Evolutionary conservation across 202 grass and related monocot genomes (phyloP).

Genomic region (Setaria italica): DNA sequence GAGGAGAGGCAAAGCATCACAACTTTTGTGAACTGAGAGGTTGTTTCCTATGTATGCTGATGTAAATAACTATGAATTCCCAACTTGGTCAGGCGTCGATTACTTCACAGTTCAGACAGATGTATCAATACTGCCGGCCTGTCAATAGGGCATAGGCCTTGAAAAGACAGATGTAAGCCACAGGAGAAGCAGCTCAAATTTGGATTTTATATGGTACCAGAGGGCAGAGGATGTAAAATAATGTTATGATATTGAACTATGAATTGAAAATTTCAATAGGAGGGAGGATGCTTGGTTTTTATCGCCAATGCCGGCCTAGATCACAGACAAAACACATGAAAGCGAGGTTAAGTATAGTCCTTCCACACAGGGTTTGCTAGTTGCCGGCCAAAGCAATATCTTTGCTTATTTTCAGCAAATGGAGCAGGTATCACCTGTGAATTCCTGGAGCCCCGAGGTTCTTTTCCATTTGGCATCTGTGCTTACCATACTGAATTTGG

Average conservation of each 20-base stretch:
- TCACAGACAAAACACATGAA: conserved; percentile 32
- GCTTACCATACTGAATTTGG: background rate
- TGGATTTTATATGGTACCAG: conserved; percentile 31
- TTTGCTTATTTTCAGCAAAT: conserved; percentile 14
- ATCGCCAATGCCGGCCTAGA: conserved; percentile 45
- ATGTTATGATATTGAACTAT: conserved; percentile 28
- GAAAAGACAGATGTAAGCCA: conserved; percentile 44
- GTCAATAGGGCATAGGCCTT: conserved; percentile 13
- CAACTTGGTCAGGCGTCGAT: conserved; percentile 32
- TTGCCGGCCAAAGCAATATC: conserved; percentile 21
- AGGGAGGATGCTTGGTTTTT: conserved; percentile 46
- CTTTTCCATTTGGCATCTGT: conserved; percentile 22
- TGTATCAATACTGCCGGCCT: conserved; percentile 26
- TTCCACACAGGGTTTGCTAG: background rate
- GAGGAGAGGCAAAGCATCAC: conserved; percentile 20
- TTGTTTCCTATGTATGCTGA: conserved; percentile 29
- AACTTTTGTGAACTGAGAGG: conserved; percentile 30
- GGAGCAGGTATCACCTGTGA: conserved; percentile 25
- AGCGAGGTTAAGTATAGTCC: conserved; percentile 32
- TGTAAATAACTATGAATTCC: conserved; percentile 41
- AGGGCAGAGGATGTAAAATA: conserved; percentile 33
- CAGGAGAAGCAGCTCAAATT: conserved; percentile 38
- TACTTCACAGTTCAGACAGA: conserved; percentile 1
- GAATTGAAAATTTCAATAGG: conserved; percentile 1
- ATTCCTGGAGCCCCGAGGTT: conserved; percentile 25